Percentiles rank a stretch among this genome's conserved stretches.
phyloP scores from a whole-genome alignment of 805 yeast genomes.

The Nematodospora valgi region DNA sequence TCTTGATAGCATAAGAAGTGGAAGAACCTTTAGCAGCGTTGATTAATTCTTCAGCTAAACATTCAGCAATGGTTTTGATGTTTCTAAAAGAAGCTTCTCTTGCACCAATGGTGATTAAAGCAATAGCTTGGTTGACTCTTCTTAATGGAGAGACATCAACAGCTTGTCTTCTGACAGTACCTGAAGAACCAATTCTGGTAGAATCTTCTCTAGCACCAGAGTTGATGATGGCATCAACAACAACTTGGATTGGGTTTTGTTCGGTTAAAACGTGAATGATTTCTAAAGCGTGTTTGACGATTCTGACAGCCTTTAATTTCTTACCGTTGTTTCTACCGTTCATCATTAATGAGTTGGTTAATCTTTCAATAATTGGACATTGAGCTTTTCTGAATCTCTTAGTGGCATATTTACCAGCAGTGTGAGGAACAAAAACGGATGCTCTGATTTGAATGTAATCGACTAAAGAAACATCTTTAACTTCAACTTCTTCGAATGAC shows the following conservation, averaged over 20 bases:
- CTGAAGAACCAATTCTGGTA: slow-evolving; percentile 99
- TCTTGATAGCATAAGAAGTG: slow-evolving; percentile 99
- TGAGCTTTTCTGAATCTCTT: slow-evolving; percentile 99
- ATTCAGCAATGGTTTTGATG: slow-evolving; percentile 99
- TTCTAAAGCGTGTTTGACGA: slow-evolving; percentile 98
- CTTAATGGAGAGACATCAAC: slow-evolving; percentile 99
- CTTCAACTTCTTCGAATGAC: slow-evolving; percentile 97
- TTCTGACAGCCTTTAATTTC: slow-evolving; percentile 99
- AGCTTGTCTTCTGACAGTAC: slow-evolving; percentile 99
- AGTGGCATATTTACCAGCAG: slow-evolving; percentile 99
- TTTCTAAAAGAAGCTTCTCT: slow-evolving; percentile 99
- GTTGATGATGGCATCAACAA: slow-evolving; percentile 99
- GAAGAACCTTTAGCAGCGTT: slow-evolving; percentile 99
- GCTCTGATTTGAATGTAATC: slow-evolving; percentile 98
- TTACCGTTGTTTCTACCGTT: slow-evolving; percentile 99
- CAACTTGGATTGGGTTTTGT: slow-evolving; percentile 98
- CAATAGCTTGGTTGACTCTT: slow-evolving; percentile 99
- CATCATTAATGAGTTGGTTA: slow-evolving; percentile 99
- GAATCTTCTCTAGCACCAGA: slow-evolving; percentile 99
- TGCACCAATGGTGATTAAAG: slow-evolving; percentile 98
- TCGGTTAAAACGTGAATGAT: slow-evolving; percentile 96
- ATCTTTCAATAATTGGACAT: slow-evolving; percentile 98
- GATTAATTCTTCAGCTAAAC: slow-evolving; percentile 99
- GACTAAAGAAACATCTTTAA: slow-evolving; percentile 95
- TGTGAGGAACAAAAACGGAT: slow-evolving; percentile 97